Evolutionary conservation across 139 green algal species (phyloP).

Genomic region (Asterochloris erici): DNA sequence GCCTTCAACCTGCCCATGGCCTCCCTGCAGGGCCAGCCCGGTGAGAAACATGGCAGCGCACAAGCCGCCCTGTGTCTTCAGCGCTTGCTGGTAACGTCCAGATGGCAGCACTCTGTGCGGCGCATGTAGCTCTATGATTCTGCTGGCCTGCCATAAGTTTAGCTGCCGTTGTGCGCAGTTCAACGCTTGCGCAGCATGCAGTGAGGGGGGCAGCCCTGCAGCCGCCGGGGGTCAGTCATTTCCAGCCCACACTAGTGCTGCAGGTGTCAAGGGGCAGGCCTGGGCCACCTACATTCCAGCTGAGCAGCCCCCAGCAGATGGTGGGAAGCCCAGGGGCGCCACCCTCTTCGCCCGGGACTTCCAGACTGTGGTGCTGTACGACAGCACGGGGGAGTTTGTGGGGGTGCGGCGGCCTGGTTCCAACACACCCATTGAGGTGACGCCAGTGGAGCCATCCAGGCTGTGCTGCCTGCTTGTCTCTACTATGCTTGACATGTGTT

Average conservation of each 20-base stretch:
- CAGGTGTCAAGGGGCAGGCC: constrained; percentile 50
- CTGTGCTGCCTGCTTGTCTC: background rate
- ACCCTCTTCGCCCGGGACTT: constrained; percentile 86
- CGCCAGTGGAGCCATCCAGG: too few species aligned
- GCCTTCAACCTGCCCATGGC: constrained; percentile 84
- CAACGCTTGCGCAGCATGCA: background rate
- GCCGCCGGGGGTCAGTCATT: background rate
- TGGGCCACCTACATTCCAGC: constrained; percentile 81
- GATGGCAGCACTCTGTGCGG: too few species aligned
- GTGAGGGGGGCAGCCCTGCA: background rate
- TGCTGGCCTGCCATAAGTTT: too few species aligned
- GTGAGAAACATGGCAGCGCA: background rate
- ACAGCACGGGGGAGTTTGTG: constrained; percentile 84
- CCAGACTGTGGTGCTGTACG: constrained; percentile 89
- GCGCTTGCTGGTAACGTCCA: too few species aligned
- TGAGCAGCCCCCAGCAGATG: constrained; percentile 10
- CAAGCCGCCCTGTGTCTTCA: too few species aligned
- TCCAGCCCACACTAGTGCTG: background rate
- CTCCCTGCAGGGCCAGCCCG: constrained; percentile 59
- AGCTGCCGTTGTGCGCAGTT: too few species aligned
- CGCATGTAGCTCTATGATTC: too few species aligned
- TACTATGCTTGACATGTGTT: background rate
- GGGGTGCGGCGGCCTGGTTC: constrained; percentile 86
- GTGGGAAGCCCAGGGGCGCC: constrained; percentile 24
- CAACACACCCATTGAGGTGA: constrained; percentile 75